phyloP scores from a whole-genome alignment of 208 protist genomes.

The Trichomonas tenax region DNA sequence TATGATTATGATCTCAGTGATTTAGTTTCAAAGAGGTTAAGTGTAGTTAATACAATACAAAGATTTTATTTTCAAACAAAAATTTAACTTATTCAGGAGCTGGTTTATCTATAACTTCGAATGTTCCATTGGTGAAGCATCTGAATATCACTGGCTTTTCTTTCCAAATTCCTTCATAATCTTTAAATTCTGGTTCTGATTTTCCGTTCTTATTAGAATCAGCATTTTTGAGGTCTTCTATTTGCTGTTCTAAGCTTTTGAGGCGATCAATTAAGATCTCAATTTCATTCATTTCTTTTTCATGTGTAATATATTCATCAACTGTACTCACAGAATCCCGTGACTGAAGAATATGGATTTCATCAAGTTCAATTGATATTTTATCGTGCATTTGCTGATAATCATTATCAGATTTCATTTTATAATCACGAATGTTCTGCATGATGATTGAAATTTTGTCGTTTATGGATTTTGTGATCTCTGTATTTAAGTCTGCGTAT shows the following conservation, averaged over 20 bases:
- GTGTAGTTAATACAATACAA: not conserved
- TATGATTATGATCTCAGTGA: too few species aligned
- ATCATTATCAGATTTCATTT: not conserved
- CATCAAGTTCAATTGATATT: not conserved
- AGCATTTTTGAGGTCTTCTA: not conserved
- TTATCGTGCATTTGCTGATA: not conserved
- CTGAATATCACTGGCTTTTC: not conserved
- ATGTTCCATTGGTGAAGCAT: not conserved
- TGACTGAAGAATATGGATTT: not conserved
- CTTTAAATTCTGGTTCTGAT: not conserved
- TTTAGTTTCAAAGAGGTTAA: too few species aligned
- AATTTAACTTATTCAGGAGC: not conserved
- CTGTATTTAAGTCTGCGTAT: not conserved
- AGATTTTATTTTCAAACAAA: not conserved
- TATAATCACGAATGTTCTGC: not conserved
- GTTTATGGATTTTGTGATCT: not conserved
- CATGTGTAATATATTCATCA: not conserved
- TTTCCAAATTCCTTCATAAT: not conserved
- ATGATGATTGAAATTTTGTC: not conserved
- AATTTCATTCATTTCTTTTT: not conserved
- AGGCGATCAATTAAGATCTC: not conserved
- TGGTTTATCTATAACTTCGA: not conserved
- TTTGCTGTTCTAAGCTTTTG: not conserved
- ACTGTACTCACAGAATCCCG: not conserved
- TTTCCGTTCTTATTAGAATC: not conserved